Conservation (phyloP, 2,329 filamentous ascomycete genomes). For the Mycosphaerella sp. region DNA sequence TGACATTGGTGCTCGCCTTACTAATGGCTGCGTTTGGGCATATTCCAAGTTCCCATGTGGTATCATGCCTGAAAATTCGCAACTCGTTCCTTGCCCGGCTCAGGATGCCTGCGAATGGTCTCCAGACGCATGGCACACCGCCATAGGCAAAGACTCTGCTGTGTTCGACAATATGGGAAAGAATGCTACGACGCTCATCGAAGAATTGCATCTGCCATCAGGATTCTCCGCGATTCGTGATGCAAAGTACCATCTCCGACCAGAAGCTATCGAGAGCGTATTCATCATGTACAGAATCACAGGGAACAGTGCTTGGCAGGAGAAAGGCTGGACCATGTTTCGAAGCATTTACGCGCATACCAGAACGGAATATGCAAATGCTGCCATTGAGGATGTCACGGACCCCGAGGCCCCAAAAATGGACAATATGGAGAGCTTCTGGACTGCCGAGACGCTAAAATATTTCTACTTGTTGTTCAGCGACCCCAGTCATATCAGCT, state of each 20-base stretch:
- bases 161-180: constrained; percentile 23
- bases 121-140: constrained; percentile 40
- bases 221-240: constrained; percentile 54
- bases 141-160: constrained; percentile 32
- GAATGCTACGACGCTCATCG: constrained; percentile 30
- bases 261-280: constrained; percentile 74
- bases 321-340: constrained; percentile 72
- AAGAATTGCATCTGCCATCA: constrained; percentile 44
- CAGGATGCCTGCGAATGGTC: constrained; percentile 40
- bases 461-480: constrained; percentile 60
- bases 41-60: constrained; percentile 53
- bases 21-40: constrained; percentile 57
- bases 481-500: constrained; percentile 51
- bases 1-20: constrained; percentile 51
- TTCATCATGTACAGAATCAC: constrained; percentile 73
- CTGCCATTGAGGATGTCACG: constrained; percentile 61
- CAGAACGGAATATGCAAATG: constrained; percentile 56
- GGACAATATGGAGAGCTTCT: constrained; percentile 70
- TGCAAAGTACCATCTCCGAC: constrained; percentile 58
- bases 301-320: constrained; percentile 57
- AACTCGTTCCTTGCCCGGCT: constrained; percentile 44
- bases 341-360: constrained; percentile 56
- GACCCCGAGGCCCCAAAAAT: constrained; percentile 37
- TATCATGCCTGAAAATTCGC: constrained; percentile 57
- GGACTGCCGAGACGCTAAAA: constrained; percentile 63